These are phyloP conservation scores for Brassica rapa DNA, from an alignment of 345 rosid species.

Conservation along the genomic window DNA sequence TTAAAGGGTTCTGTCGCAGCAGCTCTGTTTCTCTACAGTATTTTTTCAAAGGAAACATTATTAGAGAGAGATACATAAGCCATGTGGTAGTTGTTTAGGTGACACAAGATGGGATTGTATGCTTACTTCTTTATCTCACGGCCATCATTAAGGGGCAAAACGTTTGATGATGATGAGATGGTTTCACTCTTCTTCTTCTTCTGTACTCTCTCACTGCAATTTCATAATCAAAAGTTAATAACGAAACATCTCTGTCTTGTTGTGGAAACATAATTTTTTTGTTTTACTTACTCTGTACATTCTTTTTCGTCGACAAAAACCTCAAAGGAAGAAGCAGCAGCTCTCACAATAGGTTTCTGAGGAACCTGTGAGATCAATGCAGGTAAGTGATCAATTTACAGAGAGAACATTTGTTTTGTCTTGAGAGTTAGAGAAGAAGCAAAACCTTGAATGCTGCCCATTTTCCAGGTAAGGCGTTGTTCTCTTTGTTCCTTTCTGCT, in stretches of 20 bases:
- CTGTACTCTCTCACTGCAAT: conserved; percentile 20
- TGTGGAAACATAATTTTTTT: background rate
- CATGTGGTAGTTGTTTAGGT: background rate
- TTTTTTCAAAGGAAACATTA: background rate
- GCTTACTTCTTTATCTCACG: conserved; percentile 43
- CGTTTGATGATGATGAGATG: conserved; percentile 31
- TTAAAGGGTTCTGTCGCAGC: conserved; percentile 73
- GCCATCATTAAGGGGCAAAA: conserved; percentile 29
- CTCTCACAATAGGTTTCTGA: conserved; percentile 51
- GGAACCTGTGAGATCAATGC: conserved; percentile 55
- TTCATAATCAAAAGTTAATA: background rate
- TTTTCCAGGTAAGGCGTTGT: conserved; percentile 66
- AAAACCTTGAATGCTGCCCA: conserved; percentile 83
- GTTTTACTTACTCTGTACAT: conserved; percentile 59
- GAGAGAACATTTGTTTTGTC: background rate
- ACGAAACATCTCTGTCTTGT: background rate
- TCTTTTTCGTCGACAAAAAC: conserved; percentile 87
- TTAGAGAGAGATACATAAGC: conserved; percentile 7
- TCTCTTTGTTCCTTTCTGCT: conserved; percentile 94
- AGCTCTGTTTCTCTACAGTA: conserved; percentile 74
- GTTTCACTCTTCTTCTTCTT: conserved; percentile 34
- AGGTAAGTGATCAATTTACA: conserved; percentile 21
- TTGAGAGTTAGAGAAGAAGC: background rate
- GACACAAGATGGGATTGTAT: background rate
- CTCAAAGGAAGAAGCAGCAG: conserved; percentile 58